Conservation (phyloP, 139 green algal genomes). For the Ulvella scutata region DNA sequence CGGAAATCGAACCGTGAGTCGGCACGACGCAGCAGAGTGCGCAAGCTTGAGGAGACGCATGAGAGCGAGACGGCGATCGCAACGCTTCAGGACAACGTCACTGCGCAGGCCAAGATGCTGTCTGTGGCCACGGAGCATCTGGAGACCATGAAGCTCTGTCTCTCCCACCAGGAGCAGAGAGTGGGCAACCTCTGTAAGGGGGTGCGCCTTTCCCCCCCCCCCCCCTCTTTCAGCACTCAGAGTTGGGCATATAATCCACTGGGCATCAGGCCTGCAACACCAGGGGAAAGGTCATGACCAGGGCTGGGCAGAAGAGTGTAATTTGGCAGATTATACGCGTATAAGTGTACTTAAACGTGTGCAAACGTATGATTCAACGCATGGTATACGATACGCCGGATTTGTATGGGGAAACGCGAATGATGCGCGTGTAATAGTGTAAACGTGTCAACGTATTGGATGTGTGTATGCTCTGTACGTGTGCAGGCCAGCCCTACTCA, state of each 20-base stretch:
- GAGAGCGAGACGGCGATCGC: background rate
- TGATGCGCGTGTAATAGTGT: too few species aligned
- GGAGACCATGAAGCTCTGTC: background rate
- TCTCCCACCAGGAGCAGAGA: background rate
- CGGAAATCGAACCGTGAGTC: background rate
- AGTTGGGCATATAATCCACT: background rate
- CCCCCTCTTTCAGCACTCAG: background rate
- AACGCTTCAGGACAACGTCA: background rate
- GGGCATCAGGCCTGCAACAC: too few species aligned
- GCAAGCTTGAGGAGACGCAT: background rate
- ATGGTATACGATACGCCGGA: too few species aligned
- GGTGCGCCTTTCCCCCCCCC: background rate
- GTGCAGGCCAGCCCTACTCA: too few species aligned
- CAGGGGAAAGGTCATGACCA: too few species aligned
- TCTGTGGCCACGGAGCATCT: background rate
- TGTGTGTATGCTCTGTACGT: too few species aligned
- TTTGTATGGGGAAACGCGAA: too few species aligned
- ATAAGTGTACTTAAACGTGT: too few species aligned
- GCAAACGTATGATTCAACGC: too few species aligned
- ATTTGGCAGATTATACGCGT: too few species aligned
- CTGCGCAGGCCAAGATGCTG: background rate
- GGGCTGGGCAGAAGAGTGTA: too few species aligned
- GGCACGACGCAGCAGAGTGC: background rate
- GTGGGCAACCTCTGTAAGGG: background rate
- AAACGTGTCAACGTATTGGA: too few species aligned